Evolutionary conservation across 148 eudicot genomes (phyloP).

Genomic region (Rheum nobile): DNA sequence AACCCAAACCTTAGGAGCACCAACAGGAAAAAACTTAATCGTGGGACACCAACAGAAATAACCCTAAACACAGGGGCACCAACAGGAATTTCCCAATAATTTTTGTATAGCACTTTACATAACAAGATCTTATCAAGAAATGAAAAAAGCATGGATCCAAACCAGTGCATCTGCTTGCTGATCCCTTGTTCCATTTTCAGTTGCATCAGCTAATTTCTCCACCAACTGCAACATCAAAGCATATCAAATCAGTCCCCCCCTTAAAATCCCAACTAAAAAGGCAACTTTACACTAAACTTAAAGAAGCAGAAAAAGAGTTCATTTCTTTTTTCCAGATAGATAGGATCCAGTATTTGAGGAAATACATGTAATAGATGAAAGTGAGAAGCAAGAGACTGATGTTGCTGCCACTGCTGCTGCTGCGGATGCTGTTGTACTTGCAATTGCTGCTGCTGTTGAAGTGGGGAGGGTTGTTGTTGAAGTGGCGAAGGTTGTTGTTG

Average conservation of each 20-base stretch:
- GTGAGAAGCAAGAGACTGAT: slow-evolving; percentile 75
- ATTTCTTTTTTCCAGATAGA: background rate
- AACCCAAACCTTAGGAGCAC: too few species aligned
- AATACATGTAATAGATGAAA: slow-evolving; percentile 65
- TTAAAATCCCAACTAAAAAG: background rate
- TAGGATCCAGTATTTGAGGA: background rate
- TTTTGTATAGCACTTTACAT: background rate
- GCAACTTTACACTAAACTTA: background rate
- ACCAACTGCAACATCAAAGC: slow-evolving; percentile 47
- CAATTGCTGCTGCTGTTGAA: slow-evolving; percentile 15
- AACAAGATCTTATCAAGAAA: background rate
- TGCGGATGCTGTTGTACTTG: slow-evolving; percentile 1
- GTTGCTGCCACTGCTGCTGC: slow-evolving; percentile 26
- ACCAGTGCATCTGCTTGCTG: slow-evolving; percentile 79
- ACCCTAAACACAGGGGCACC: too few species aligned
- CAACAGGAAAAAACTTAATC: too few species aligned
- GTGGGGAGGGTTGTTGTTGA: slow-evolving; percentile 21
- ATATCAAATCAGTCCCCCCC: background rate
- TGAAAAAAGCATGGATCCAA: slow-evolving; percentile 4
- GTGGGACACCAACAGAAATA: too few species aligned
- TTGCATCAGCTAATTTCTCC: slow-evolving; percentile 79
- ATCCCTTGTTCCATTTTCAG: slow-evolving; percentile 78
- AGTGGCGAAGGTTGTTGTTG: slow-evolving; percentile 1
- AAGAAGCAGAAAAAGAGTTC: background rate
- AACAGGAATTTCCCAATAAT: too few species aligned